These are phyloP conservation scores for Populus alba DNA, from an alignment of 345 rosid genomes.

Conservation along the genomic window DNA sequence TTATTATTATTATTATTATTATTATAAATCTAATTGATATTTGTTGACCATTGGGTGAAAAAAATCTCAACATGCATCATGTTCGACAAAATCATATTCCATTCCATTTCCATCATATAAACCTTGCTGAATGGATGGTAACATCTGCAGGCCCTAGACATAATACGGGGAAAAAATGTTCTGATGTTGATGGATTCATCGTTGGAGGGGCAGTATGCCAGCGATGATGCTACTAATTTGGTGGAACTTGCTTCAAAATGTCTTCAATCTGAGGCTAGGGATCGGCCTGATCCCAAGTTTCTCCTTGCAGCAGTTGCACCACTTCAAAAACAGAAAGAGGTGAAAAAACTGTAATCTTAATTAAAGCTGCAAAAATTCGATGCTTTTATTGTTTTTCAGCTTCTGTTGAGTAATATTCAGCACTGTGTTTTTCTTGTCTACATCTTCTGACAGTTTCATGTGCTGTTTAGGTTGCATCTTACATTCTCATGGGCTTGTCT, in stretches of 20 bases:
- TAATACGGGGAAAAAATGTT: background rate
- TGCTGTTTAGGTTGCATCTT: background rate
- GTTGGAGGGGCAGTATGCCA: constrained; percentile 3
- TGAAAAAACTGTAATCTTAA: background rate
- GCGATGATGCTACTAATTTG: background rate
- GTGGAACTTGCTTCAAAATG: constrained; percentile 1
- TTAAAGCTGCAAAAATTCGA: background rate
- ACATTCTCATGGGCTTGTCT: background rate
- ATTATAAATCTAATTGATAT: too few species aligned
- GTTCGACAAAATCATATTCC: background rate
- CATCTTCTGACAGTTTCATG: background rate
- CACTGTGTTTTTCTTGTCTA: background rate
- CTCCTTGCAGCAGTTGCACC: background rate
- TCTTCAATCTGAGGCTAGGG: constrained; percentile 10
- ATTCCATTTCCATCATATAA: background rate
- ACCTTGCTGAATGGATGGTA: background rate
- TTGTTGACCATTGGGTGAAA: background rate
- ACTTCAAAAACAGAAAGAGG: constrained; percentile 1
- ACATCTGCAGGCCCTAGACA: background rate
- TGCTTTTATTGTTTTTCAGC: background rate
- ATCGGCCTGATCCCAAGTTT: constrained; percentile 4
- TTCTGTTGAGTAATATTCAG: background rate
- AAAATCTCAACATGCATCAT: background rate
- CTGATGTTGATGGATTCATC: constrained; percentile 1
- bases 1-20: too few species aligned